Conservation (phyloP, 2,329 filamentous ascomycete genomes). For the Raffaelea ambrosiae region DNA sequence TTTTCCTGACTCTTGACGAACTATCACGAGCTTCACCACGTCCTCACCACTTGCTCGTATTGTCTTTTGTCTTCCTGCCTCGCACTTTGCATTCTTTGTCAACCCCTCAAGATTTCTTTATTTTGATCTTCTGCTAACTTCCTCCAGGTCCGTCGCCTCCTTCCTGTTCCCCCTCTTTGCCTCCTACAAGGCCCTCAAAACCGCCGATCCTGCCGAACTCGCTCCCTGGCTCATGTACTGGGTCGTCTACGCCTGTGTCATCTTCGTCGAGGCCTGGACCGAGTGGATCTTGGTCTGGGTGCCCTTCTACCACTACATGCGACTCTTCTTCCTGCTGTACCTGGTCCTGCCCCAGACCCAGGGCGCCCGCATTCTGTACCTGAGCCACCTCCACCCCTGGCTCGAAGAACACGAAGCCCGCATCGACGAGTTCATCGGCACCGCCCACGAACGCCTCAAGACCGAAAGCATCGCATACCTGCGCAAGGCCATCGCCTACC, state of each 20-base stretch:
- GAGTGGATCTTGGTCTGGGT: slow-evolving; percentile 83
- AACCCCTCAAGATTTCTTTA: too few relatives aligned
- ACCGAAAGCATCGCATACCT: slow-evolving; percentile 67
- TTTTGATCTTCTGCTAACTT: slow-evolving; percentile 8
- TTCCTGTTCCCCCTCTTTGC: slow-evolving; percentile 94
- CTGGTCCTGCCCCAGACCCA: slow-evolving; percentile 97
- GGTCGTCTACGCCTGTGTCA: slow-evolving; percentile 77
- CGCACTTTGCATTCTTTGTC: too few relatives aligned
- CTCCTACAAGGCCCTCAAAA: slow-evolving; percentile 95
- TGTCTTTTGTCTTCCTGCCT: not conserved
- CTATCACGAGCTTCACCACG: too few relatives aligned
- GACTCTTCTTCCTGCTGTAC: slow-evolving; percentile 80
- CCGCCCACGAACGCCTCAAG: slow-evolving; percentile 69
- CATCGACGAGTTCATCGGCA: slow-evolving; percentile 85
- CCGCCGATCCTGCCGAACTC: slow-evolving; percentile 77
- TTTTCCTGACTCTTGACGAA: too few relatives aligned
- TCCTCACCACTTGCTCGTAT: not conserved
- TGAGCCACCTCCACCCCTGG: slow-evolving; percentile 79
- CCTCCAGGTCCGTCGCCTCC: slow-evolving; percentile 66
- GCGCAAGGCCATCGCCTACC: slow-evolving; percentile 46
- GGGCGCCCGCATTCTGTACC: slow-evolving; percentile 79
- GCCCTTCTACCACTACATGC: slow-evolving; percentile 89
- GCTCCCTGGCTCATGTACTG: slow-evolving; percentile 99
- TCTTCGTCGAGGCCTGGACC: slow-evolving; percentile 79
- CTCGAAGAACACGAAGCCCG: slow-evolving; percentile 76